These are phyloP conservation scores for Colletotrichum higginsianum DNA, from an alignment of 2,329 filamentous ascomycete genomes.

Conservation along the genomic window DNA sequence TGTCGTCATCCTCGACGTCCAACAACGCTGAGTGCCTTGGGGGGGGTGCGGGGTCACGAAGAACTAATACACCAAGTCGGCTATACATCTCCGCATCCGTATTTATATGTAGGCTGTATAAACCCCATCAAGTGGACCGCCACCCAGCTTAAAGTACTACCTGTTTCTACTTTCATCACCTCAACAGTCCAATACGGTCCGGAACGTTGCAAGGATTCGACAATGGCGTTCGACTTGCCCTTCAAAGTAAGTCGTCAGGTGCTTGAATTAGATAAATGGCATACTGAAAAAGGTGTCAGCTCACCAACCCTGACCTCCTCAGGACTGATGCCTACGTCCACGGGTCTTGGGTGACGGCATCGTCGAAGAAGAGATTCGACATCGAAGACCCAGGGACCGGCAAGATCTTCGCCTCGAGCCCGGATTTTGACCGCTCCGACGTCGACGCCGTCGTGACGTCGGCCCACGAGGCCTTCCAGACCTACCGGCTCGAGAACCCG, in stretches of 20 bases:
- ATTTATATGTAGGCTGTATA: background rate
- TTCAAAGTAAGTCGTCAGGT: constrained; percentile 9
- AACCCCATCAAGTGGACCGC: background rate
- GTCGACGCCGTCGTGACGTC: constrained; percentile 56
- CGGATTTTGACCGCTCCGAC: constrained; percentile 59
- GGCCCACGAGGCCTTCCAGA: constrained; percentile 54
- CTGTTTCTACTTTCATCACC: too few species aligned
- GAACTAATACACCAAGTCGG: background rate
- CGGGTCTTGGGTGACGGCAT: constrained; percentile 61
- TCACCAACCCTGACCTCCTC: constrained; percentile 63
- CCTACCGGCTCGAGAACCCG: constrained; percentile 56
- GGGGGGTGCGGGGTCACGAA: constrained; percentile 8
- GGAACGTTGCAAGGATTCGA: background rate
- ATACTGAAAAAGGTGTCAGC: constrained; percentile 44
- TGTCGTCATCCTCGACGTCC: constrained; percentile 2
- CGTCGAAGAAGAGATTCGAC: constrained; percentile 64
- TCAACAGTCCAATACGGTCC: too few species aligned
- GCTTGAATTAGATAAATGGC: rapidly evolving
- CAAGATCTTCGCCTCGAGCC: constrained; percentile 63
- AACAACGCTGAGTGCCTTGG: background rate
- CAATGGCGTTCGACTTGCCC: background rate
- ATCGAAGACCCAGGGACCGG: constrained; percentile 68
- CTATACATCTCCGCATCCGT: background rate
- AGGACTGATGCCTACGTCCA: constrained; percentile 66
- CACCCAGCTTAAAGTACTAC: background rate